phyloP scores from a whole-genome alignment of 768 basidiomycete genomes.

The Dacryopinax spathularia region DNA sequence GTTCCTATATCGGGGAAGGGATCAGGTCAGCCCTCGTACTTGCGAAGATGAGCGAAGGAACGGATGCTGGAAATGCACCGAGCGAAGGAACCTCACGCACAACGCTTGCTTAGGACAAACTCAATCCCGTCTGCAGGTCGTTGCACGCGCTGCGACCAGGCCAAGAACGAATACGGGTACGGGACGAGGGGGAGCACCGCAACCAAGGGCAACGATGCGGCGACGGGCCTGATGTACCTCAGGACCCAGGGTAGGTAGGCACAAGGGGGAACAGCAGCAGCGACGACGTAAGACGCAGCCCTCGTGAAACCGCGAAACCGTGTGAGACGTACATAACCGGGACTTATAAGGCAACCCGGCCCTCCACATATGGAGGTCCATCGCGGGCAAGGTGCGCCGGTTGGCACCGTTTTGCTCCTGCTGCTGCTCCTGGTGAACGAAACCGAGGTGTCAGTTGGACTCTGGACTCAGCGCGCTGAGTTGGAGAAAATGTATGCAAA shows the following conservation, averaged over 20 bases:
- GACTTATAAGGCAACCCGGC: background rate
- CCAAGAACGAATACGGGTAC: background rate
- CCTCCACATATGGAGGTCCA: background rate
- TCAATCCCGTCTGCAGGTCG: background rate
- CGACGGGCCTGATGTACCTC: background rate
- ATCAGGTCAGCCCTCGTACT: background rate
- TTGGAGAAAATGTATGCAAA: too few relatives aligned
- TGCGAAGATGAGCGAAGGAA: too few relatives aligned
- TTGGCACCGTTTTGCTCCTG: too few relatives aligned
- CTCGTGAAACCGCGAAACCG: too few relatives aligned
- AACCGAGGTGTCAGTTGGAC: too few relatives aligned
- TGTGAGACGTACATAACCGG: background rate
- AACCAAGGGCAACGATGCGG: background rate
- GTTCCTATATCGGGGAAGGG: background rate
- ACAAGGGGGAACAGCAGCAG: background rate
- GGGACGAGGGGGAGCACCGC: background rate
- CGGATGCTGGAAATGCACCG: too few relatives aligned
- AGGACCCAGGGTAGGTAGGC: background rate
- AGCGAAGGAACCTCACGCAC: too few relatives aligned
- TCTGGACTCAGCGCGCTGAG: too few relatives aligned
- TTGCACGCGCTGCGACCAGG: background rate
- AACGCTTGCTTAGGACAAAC: background rate
- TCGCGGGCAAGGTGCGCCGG: background rate
- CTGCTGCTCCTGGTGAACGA: too few relatives aligned
- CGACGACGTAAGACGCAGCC: background rate